Percentiles rank a stretch among this genome's conserved stretches.
phyloP scores from a whole-genome alignment of 2,329 filamentous ascomycete genomes.

The Aschersonia sp. region DNA sequence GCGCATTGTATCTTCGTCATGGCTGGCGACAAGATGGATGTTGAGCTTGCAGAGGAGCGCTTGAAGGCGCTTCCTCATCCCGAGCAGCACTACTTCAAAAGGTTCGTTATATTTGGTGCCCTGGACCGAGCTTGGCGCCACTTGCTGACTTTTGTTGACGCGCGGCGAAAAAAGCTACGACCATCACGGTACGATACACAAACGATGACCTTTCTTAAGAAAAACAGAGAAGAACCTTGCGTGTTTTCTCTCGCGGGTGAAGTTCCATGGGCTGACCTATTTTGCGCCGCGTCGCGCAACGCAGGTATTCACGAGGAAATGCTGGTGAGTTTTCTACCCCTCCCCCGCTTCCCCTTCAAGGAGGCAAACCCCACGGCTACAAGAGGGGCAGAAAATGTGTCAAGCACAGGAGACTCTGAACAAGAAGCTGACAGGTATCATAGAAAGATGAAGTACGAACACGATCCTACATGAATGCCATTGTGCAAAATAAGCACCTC shows the following conservation, averaged over 20 bases:
- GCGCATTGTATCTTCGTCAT: slow-evolving; percentile 13
- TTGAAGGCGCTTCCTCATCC: slow-evolving; percentile 73
- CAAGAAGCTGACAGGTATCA: not conserved
- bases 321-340: slow-evolving; percentile 51
- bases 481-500: slow-evolving; percentile 92
- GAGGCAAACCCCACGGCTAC: not conserved
- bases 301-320: slow-evolving; percentile 94
- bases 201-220: too few species aligned
- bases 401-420: not conserved
- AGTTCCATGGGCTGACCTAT: not conserved
- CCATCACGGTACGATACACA: slow-evolving; percentile 61
- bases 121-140: not conserved
- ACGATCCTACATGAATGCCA: slow-evolving; percentile 89
- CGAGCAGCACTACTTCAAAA: slow-evolving; percentile 99
- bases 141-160: not conserved
- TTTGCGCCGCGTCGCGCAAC: slow-evolving; percentile 13
- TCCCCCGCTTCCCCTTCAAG: not conserved
- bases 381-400: not conserved
- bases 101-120: slow-evolving; percentile 33
- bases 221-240: not conserved
- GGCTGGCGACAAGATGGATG: slow-evolving; percentile 39
- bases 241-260: not conserved
- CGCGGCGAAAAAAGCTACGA: slow-evolving; percentile 57
- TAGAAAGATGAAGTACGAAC: slow-evolving; percentile 99
- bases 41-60: slow-evolving; percentile 44